Evolutionary conservation across 495 filamentous ascomycete genomes (phyloP), one percentile per base, ranked within the genome.

Genomic region (Penicillium diatomitis): DNA sequence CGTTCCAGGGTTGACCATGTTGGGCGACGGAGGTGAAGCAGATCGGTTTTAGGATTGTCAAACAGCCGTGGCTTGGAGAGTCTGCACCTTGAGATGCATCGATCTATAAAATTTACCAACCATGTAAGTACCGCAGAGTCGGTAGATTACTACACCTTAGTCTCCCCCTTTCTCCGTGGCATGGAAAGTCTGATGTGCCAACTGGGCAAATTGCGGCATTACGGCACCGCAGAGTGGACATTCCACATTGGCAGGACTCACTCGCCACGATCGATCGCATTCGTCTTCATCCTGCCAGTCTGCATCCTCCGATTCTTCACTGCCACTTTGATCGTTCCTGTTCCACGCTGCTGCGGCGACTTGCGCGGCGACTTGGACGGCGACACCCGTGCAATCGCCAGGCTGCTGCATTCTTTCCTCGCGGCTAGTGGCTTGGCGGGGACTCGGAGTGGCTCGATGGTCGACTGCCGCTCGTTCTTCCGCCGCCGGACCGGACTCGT

Each of bases 111-210:
- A 20, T 20, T 20, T 20, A 20, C 20, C 20, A 20, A 20, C 20
- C 20, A 20, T 20, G 20, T 20, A 2, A 20, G 20, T 20, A 20
- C 0, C 20, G 20, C 20, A 20, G 20, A 20, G 20, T 20, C 2
- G 20, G 20, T 20, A 20, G 20, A 20, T 20, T 28, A 8, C 38
- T 6, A 5, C 40, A 4, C n/a, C 41, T 44, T 12, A 6, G 7
- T 7, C 41, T 4, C 7, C 41, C n/a, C 34, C 41, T 5, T 44
- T 44, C 41, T 44, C 41, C 31, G 41, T 12, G 30, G 31, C 41
- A 67, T 95, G 88, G 56, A 81, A 95, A 44, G 84, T 70, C 51
- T 75, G 66, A 65, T 95, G 88, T 3, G 88, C 88, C 12, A 72
- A 53, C 58, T 82, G 74, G 5, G 88, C 88, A 66, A 90, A 92